Evolutionary conservation across 192 early-diverging fungal genomes (phyloP).

Genomic region (Powellomyces hirtus): DNA sequence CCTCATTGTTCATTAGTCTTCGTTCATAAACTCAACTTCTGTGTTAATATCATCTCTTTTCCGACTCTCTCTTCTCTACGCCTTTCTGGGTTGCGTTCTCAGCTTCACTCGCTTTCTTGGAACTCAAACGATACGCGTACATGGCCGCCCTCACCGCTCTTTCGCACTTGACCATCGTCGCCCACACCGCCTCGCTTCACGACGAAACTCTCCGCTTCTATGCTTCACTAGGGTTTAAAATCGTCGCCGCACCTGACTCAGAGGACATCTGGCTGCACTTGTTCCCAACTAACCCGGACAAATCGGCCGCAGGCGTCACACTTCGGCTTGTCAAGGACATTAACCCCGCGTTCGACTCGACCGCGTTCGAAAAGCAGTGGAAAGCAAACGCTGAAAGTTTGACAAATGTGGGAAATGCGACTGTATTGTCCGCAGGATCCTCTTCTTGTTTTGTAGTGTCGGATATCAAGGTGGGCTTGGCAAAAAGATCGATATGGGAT

Average conservation of each 20-base stretch:
- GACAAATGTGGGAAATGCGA: neutral
- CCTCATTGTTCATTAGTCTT: too few species aligned
- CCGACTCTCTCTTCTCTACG: too few species aligned
- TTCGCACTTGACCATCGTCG: slow-evolving; percentile 39
- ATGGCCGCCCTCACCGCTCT: slow-evolving; percentile 28
- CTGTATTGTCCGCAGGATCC: neutral
- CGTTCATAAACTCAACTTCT: too few species aligned
- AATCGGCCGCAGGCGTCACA: slow-evolving; percentile 15
- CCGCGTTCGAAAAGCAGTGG: neutral
- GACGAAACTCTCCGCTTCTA: slow-evolving; percentile 54
- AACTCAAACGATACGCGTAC: too few species aligned
- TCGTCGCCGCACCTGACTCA: slow-evolving; percentile 42
- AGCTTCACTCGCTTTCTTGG: too few species aligned
- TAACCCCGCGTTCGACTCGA: slow-evolving; percentile 4
- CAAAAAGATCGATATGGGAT: too few species aligned
- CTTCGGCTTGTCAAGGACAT: slow-evolving; percentile 11
- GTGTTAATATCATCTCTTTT: too few species aligned
- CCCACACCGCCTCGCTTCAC: slow-evolving; percentile 20
- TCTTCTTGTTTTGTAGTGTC: slow-evolving; percentile 10
- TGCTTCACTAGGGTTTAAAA: slow-evolving; percentile 53
- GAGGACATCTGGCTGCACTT: slow-evolving; percentile 56
- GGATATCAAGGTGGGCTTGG: slow-evolving; percentile 15
- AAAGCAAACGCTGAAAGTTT: neutral
- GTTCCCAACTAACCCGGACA: slow-evolving; percentile 39
- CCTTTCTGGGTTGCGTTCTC: too few species aligned